Conservation (phyloP, 1,284 basidiomycete genomes). For the Neonothopanus nambi region DNA sequence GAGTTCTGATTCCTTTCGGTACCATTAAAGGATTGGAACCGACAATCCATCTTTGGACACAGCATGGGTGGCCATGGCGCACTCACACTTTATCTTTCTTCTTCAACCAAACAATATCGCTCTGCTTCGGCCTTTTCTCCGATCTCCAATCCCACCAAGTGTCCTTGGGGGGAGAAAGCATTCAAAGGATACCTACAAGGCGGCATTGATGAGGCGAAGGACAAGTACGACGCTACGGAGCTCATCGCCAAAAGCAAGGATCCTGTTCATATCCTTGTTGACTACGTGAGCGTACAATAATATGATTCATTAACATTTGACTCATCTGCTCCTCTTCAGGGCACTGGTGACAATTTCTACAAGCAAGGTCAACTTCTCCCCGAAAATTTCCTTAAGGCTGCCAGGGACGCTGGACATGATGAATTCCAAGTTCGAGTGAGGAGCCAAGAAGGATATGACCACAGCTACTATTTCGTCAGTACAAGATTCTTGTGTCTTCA, state of each 20-base stretch:
- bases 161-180: constrained; percentile 92
- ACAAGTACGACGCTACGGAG: constrained; percentile 82
- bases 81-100: constrained; percentile 85
- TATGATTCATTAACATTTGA: not conserved
- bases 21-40: constrained; percentile 56
- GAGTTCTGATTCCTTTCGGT: not conserved
- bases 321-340: constrained; percentile 41
- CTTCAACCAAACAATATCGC: constrained; percentile 70
- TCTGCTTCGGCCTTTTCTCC: constrained; percentile 95
- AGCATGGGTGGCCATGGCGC: constrained; percentile 96
- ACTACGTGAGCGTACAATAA: constrained; percentile 60
- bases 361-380: constrained; percentile 87
- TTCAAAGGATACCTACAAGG: constrained; percentile 87
- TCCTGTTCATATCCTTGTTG: constrained; percentile 80
- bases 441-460: constrained; percentile 90
- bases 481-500: constrained; percentile 23
- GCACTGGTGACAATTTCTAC: constrained; percentile 86
- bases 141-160: constrained; percentile 85
- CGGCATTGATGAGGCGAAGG: constrained; percentile 75
- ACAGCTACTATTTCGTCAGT: constrained; percentile 90
- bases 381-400: constrained; percentile 82
- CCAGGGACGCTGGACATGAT: constrained; percentile 70
- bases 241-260: constrained; percentile 69
- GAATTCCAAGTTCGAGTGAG: constrained; percentile 80
- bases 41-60: constrained; percentile 84